Base-by-base conservation (phyloP, 2,329 filamentous ascomycete genomes). In the Lachnellula subtilissima region DNA sequence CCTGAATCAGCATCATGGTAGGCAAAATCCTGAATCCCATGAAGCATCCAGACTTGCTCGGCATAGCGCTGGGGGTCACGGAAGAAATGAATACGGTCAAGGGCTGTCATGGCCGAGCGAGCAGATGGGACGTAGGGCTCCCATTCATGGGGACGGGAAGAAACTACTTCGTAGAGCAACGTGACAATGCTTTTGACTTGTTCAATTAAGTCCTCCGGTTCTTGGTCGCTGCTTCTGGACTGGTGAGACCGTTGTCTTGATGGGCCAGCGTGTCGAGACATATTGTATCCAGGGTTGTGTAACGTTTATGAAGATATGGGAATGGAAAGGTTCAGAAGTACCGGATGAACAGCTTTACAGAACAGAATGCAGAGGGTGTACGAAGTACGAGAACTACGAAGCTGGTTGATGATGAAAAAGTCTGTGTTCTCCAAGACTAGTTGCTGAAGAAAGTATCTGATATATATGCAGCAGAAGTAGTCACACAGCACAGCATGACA, bases 1-100 rank as follows among this genome's bases (percentile, higher is more conserved):
- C 75, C 76, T 48, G 65, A 70, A 61, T 80, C 78, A 14, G 74
- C 67, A 54, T 81, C 78, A 45, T 73, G 70, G 61, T 75, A 79
- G 11, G 77, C 77, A 55, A 80, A 73, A 42, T 72, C 70, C 60
- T 82, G 79, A 32, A 81, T 71, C 5, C 73, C 71, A 35, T 69
- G 67, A 47, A 80, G 66, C 40, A 76, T 65, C 70, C 70, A 73
- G 12, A 72, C 61, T 61, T 75, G 73, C 59, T 76, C 72, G 28
- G 67, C 61, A 54, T 71, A 67, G 12, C 69, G 68, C 40, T 64
- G 56, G 11, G 67, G 49, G 50, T 72, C 67, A 28, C 68, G 64
- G 63, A 76, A 73, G 57, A 74, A 73, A 9, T 64, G 67, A 19
- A 72, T 69, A 7, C 64, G 60, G 36, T 76, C 71, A 17, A 76